phyloP scores from a whole-genome alignment of 306 rosid species.

The Mimosa bimucronata region DNA sequence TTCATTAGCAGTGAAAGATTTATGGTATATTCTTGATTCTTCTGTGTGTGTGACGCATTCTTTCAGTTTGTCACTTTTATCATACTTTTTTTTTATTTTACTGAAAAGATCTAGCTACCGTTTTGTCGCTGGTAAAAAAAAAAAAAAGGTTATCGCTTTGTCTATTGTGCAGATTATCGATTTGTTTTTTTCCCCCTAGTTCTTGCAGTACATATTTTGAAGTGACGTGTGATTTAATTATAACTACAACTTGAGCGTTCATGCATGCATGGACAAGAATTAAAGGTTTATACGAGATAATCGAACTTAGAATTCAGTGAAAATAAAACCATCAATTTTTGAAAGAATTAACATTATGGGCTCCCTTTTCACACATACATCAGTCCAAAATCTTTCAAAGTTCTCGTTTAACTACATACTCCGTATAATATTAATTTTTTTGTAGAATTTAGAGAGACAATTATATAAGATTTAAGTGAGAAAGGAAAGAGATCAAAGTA shows the following conservation, averaged over 20 bases:
- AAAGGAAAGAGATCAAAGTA: too few species aligned
- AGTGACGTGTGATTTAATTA: background rate
- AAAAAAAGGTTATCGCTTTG: too few species aligned
- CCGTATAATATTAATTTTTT: too few species aligned
- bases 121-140: too few species aligned
- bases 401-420: too few species aligned
- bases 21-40: too few species aligned
- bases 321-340: background rate
- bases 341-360: background rate
- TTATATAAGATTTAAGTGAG: too few species aligned
- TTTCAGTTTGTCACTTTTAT: background rate
- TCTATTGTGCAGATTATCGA: background rate
- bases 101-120: background rate
- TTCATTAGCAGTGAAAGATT: too few species aligned
- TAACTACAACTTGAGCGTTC: background rate
- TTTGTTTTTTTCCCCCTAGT: background rate
- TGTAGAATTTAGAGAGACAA: too few species aligned
- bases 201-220: background rate
- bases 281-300: conserved; percentile 1
- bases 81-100: background rate
- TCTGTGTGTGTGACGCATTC: too few species aligned
- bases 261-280: background rate
- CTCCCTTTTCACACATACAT: background rate
- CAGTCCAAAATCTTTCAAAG: background rate
- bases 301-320: background rate